phyloP scores from a whole-genome alignment of 305 asterid genomes.

The Striga hermonthica region DNA sequence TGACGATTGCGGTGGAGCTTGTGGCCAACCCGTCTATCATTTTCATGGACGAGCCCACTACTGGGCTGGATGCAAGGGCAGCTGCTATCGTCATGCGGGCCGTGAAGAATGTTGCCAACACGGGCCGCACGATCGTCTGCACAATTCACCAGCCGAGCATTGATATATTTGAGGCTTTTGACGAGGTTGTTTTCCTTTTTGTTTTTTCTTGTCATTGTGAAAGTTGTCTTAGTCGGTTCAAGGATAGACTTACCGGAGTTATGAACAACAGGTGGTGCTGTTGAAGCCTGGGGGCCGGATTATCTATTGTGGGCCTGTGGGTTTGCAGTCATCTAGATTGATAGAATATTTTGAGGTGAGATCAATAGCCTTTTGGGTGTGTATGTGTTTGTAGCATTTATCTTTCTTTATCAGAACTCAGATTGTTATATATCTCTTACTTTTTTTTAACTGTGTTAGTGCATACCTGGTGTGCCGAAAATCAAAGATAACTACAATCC shows the following conservation, averaged over 20 bases:
- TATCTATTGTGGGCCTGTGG: slow-evolving; percentile 56
- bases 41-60: slow-evolving; percentile 70
- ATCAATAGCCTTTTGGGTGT: neutral
- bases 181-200: slow-evolving; percentile 39
- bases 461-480: slow-evolving; percentile 51
- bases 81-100: slow-evolving; percentile 77
- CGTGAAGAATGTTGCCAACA: slow-evolving; percentile 61
- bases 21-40: slow-evolving; percentile 66
- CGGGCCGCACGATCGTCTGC: slow-evolving; percentile 68
- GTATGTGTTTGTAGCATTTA: neutral
- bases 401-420: neutral
- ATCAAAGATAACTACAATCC: slow-evolving; percentile 55
- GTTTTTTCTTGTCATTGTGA: neutral
- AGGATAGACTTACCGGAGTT: neutral
- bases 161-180: slow-evolving; percentile 62
- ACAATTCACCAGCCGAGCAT: slow-evolving; percentile 72
- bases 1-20: slow-evolving; percentile 71
- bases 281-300: slow-evolving; percentile 51
- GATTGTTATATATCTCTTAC: neutral
- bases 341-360: slow-evolving; percentile 62
- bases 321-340: slow-evolving; percentile 40
- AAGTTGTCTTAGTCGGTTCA: neutral
- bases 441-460: slow-evolving; percentile 29
- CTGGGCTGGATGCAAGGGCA: slow-evolving; percentile 69
- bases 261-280: slow-evolving; percentile 41